Percentiles rank a stretch among this genome's conserved stretches.
These are phyloP conservation scores for Plenodomus biglobosus DNA, from an alignment of 2,329 filamentous ascomycete species.

Conservation along the genomic window DNA sequence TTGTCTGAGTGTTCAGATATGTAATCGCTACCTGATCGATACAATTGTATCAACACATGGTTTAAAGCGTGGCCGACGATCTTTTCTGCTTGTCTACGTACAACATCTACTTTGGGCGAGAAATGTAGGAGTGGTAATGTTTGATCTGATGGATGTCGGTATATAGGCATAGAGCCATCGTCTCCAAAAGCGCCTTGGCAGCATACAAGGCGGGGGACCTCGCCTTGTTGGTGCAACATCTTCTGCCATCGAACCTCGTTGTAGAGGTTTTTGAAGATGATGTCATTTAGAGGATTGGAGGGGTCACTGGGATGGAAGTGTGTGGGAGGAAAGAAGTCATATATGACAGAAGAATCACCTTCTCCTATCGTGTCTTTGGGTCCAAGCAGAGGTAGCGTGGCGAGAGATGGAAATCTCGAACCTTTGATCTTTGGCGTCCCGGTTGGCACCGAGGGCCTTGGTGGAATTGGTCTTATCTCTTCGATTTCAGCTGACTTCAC, in stretches of 20 bases:
- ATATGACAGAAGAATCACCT: conserved; percentile 75
- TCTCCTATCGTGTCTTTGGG: conserved; percentile 67
- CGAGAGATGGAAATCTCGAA: conserved; percentile 43
- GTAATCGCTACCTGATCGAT: conserved; percentile 84
- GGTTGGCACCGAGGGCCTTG: not conserved
- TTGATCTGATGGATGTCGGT: conserved; percentile 90
- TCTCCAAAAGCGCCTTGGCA: conserved; percentile 73
- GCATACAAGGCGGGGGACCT: conserved; percentile 87
- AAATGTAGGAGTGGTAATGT: conserved; percentile 77
- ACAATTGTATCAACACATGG: conserved; percentile 89
- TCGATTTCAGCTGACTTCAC: not conserved
- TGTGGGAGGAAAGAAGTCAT: conserved; percentile 63
- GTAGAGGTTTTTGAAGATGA: conserved; percentile 69
- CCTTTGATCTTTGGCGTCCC: conserved; percentile 5
- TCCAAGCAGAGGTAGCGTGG: conserved; percentile 44
- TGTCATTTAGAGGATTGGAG: conserved; percentile 51
- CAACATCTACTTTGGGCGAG: conserved; percentile 68
- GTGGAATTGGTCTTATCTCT: not conserved
- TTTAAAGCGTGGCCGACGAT: conserved; percentile 80
- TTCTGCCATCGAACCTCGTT: conserved; percentile 82
- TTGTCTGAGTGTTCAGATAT: conserved; percentile 98
- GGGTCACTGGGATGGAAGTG: conserved; percentile 27
- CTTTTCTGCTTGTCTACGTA: conserved; percentile 69
- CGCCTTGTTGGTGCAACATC: conserved; percentile 90
- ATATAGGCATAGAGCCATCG: conserved; percentile 81